phyloP scores from a whole-genome alignment of 768 basidiomycete genomes.

The Tricholoma bakamatsutake region DNA sequence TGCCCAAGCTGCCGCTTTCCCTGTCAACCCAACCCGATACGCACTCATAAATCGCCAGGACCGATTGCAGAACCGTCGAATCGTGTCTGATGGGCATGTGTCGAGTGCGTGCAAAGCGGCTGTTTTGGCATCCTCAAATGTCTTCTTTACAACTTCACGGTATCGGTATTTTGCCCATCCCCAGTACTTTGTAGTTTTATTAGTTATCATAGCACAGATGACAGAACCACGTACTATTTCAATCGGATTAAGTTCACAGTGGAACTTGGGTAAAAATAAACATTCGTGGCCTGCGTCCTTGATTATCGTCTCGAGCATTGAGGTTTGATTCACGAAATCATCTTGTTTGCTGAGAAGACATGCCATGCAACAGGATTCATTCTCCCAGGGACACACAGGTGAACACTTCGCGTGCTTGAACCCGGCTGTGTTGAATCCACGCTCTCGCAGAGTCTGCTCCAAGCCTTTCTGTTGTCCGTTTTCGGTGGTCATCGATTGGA shows the following conservation, averaged over 20 bases:
- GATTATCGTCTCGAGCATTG: too few relatives aligned
- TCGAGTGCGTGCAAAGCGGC: not conserved
- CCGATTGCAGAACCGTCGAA: not conserved
- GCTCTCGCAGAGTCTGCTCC: not conserved
- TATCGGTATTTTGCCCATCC: not conserved
- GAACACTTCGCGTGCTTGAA: slow-evolving; percentile 1
- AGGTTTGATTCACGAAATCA: too few relatives aligned
- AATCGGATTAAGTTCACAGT: not conserved
- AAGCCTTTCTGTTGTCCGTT: slow-evolving; percentile 1
- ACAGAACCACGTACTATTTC: too few relatives aligned
- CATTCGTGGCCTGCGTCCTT: too few relatives aligned
- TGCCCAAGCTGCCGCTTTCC: too few relatives aligned
- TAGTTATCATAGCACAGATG: not conserved
- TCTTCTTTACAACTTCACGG: not conserved
- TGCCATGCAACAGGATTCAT: not conserved
- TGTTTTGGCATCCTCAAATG: not conserved
- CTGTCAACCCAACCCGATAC: not conserved
- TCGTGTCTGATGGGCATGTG: not conserved
- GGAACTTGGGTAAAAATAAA: too few relatives aligned
- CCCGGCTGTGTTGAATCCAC: not conserved
- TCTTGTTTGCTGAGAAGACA: too few relatives aligned
- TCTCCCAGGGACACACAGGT: not conserved
- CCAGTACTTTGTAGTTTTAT: not conserved
- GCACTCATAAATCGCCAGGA: too few relatives aligned
- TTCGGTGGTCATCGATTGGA: not conserved